Evolutionary conservation across 768 basidiomycete species (phyloP).

Genomic region (Auricularia sp.): DNA sequence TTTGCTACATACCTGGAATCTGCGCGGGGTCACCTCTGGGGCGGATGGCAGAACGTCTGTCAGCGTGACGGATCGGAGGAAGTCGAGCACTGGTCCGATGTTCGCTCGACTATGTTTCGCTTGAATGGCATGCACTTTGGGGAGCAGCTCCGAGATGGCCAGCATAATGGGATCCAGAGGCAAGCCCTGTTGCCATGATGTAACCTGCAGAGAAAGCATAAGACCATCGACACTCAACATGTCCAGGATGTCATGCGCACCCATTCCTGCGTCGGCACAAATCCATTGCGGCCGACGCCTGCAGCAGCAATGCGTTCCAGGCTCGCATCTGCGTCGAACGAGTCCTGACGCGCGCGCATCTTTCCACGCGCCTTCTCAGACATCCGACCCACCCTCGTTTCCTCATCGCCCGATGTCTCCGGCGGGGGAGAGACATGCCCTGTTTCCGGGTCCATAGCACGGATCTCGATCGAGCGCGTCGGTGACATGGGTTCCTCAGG

Average conservation of each 20-base stretch:
- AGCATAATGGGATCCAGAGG: constrained; percentile 84
- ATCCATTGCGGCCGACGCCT: constrained; percentile 80
- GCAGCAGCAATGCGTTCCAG: constrained; percentile 56
- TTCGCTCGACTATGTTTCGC: constrained; percentile 51
- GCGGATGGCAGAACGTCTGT: constrained; percentile 63
- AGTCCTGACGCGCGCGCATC: constrained; percentile 63
- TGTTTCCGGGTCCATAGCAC: neutral
- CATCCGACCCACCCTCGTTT: constrained; percentile 10
- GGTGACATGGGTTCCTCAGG: neutral
- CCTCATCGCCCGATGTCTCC: neutral
- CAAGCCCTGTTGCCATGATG: constrained; percentile 96
- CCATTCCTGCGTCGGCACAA: constrained; percentile 96
- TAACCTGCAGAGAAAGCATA: constrained; percentile 37
- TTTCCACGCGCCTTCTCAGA: constrained; percentile 93
- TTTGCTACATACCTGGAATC: constrained; percentile 53
- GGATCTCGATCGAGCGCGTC: neutral
- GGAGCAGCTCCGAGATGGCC: constrained; percentile 77
- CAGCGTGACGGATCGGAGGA: constrained; percentile 60
- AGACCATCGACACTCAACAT: constrained; percentile 2
- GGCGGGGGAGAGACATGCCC: neutral
- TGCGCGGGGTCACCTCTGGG: constrained; percentile 54
- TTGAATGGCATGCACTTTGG: constrained; percentile 76
- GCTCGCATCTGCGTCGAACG: constrained; percentile 40
- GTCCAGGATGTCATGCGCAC: constrained; percentile 28
- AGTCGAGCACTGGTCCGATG: constrained; percentile 57